Conservation (phyloP, 768 basidiomycete genomes). For the Suillus lakei region DNA sequence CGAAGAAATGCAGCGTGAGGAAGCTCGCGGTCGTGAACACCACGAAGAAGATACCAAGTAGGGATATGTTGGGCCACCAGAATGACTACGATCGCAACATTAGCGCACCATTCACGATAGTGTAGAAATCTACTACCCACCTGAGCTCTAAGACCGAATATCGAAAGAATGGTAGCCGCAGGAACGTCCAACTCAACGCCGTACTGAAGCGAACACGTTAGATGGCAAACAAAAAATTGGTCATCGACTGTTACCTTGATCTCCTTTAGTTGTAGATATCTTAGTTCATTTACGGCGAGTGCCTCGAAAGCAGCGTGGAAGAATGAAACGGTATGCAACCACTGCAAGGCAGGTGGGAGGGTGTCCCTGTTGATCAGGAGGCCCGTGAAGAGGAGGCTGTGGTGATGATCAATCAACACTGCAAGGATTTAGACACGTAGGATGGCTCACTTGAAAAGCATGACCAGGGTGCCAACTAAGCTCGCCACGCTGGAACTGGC, state of each 20-base stretch:
- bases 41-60: conserved; percentile 87
- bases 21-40: conserved; percentile 79
- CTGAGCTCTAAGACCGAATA: conserved; percentile 91
- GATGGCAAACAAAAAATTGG: background rate
- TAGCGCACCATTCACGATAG: background rate
- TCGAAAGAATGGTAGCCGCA: conserved; percentile 92
- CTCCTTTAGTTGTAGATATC: conserved; percentile 92
- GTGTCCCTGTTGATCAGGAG: conserved; percentile 93
- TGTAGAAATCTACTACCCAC: conserved; percentile 38
- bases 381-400: conserved; percentile 92
- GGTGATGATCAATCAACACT: conserved; percentile 11
- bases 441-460: conserved; percentile 93
- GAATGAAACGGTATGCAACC: conserved; percentile 92
- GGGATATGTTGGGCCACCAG: conserved; percentile 97
- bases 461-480: conserved; percentile 91
- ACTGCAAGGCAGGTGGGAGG: conserved; percentile 70
- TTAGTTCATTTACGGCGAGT: conserved; percentile 94
- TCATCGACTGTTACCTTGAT: conserved; percentile 63
- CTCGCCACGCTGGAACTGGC: conserved; percentile 88
- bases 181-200: conserved; percentile 97
- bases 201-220: conserved; percentile 56
- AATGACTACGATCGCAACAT: conserved; percentile 62
- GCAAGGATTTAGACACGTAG: conserved; percentile 10
- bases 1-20: conserved; percentile 82
- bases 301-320: conserved; percentile 99